Base-by-base conservation (phyloP, 2,329 filamentous ascomycete genomes). In the Arachnopeziza araneosa region DNA sequence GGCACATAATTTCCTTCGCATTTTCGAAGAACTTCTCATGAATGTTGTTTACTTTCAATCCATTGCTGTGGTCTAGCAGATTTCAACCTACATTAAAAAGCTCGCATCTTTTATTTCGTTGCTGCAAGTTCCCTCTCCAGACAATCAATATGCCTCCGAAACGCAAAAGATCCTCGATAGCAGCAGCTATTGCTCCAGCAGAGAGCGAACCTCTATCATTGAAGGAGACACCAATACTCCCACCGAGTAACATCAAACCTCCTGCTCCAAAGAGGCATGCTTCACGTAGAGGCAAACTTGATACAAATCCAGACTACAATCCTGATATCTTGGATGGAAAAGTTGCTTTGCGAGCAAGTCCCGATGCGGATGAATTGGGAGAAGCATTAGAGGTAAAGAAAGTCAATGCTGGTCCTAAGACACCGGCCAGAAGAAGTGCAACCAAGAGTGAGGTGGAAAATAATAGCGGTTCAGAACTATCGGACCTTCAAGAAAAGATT, bases 281-380 rank as follows among this genome's bases (percentile, higher is more conserved):
- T 6, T 65, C 65, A 17, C 64, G 63, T n/a, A 58, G 66, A 9
- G 54, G 56, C 19, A 68, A 64, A 30, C 26, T 69, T 24, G 68
- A 68, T 22, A 70, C 69, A 1, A 71, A 72, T 49, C 70, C 70
- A 44, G 68, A 72, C 52, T 63, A 68, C 23, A 71, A 72, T 61
- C 51, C 61, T 19, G 70, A 70, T 54, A 66, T 72, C 9, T 24
- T 70, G 36, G 70, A 72, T 64, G 69, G 68, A 17, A 69, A 68
- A 26, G 57, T 57, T n/a, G 69, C 70, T n/a, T 56, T 71, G 44
- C 60, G 70, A 56, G 70, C 68, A 56, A 71, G 69, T 56, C 69
- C 69, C 17, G 69, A 71, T 58, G 68, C 69, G 19, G 68, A 70
- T 48, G 69, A 69, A 58, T 58, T 63, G 19, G 68, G 65, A n/a